Evolutionary conservation across 2,329 filamentous ascomycete species (phyloP).

Genomic region (Cadophora sp.): DNA sequence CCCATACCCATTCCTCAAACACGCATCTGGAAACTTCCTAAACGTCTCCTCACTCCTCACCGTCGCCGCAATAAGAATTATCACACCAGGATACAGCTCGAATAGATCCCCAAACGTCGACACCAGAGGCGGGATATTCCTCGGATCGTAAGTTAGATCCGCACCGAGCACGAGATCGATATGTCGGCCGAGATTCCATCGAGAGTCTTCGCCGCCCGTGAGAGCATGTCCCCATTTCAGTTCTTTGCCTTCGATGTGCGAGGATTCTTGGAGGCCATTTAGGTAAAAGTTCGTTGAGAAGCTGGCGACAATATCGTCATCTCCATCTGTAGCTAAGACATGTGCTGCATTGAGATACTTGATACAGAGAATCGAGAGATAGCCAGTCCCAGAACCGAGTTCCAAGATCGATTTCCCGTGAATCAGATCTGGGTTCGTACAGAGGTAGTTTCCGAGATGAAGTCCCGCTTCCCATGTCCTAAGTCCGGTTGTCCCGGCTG

Average conservation of each 20-base stretch:
- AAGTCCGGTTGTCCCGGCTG: slow-evolving; percentile 75
- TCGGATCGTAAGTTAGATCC: slow-evolving; percentile 78
- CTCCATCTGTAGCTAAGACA: slow-evolving; percentile 76
- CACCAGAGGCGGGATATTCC: slow-evolving; percentile 67
- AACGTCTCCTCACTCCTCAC: slow-evolving; percentile 76
- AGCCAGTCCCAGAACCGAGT: slow-evolving; percentile 78
- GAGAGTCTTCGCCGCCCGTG: slow-evolving; percentile 47
- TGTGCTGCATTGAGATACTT: slow-evolving; percentile 66
- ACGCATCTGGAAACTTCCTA: slow-evolving; percentile 65
- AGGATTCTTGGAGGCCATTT: slow-evolving; percentile 64
- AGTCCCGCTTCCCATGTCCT: slow-evolving; percentile 84
- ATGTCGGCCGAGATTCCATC: slow-evolving; percentile 51
- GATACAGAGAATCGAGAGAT: slow-evolving; percentile 76
- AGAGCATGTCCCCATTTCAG: slow-evolving; percentile 52
- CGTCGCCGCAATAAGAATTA: slow-evolving; percentile 72
- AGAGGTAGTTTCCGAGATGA: slow-evolving; percentile 74
- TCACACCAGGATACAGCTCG: slow-evolving; percentile 58
- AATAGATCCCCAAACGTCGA: slow-evolving; percentile 70
- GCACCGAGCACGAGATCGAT: slow-evolving; percentile 74
- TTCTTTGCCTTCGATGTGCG: slow-evolving; percentile 64
- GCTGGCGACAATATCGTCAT: slow-evolving; percentile 72
- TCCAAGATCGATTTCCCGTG: slow-evolving; percentile 68
- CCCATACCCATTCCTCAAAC: slow-evolving; percentile 49
- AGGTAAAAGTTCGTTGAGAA: slow-evolving; percentile 72
- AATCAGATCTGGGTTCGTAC: slow-evolving; percentile 49